phyloP scores from a whole-genome alignment of 495 filamentous ascomycete species.

The Parachaetomium inaequale region DNA sequence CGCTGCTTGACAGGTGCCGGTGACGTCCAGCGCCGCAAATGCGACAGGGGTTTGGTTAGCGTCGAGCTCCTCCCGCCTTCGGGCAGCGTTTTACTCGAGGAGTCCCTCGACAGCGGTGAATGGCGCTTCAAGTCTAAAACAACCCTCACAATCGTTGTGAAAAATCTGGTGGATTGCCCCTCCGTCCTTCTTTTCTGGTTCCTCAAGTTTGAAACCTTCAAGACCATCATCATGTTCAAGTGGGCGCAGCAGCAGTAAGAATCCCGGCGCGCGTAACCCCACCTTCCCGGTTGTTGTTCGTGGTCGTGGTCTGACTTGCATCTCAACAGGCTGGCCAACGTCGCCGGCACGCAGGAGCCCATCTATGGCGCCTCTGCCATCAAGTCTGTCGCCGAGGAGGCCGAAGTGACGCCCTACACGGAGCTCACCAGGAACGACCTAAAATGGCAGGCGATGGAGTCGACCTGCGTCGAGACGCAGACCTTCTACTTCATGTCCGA shows the following conservation, averaged over 20 bases:
- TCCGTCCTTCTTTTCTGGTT: slow-evolving; percentile 15
- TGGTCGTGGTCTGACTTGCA: slow-evolving; percentile 14
- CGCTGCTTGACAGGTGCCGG: background rate
- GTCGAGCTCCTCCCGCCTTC: slow-evolving; percentile 7
- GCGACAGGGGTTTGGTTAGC: slow-evolving; percentile 8
- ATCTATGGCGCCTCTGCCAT: slow-evolving; percentile 92
- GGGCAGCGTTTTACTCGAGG: slow-evolving; percentile 19
- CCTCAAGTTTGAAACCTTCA: slow-evolving; percentile 16
- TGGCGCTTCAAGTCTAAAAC: slow-evolving; percentile 6
- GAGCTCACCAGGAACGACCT: slow-evolving; percentile 72
- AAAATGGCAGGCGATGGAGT: slow-evolving; percentile 75
- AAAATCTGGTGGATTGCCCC: slow-evolving; percentile 2
- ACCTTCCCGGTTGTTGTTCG: slow-evolving; percentile 8
- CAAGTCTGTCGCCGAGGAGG: slow-evolving; percentile 75
- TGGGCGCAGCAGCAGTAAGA: slow-evolving; percentile 49
- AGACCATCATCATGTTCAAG: slow-evolving; percentile 44
- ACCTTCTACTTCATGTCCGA: slow-evolving; percentile 88
- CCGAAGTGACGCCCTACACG: slow-evolving; percentile 73
- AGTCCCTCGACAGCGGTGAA: slow-evolving; percentile 30
- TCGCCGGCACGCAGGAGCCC: slow-evolving; percentile 92
- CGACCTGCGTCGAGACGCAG: slow-evolving; percentile 93
- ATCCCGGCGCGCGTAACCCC: slow-evolving; percentile 11
- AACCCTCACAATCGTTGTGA: slow-evolving; percentile 9
- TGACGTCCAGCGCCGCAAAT: slow-evolving; percentile 20
- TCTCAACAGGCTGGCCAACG: slow-evolving; percentile 69